A percentile compares a stretch with the other conserved stretches of the same genome.
Conservation (phyloP, 2,329 filamentous ascomycete genomes). For the Fusarium tuaranense region DNA sequence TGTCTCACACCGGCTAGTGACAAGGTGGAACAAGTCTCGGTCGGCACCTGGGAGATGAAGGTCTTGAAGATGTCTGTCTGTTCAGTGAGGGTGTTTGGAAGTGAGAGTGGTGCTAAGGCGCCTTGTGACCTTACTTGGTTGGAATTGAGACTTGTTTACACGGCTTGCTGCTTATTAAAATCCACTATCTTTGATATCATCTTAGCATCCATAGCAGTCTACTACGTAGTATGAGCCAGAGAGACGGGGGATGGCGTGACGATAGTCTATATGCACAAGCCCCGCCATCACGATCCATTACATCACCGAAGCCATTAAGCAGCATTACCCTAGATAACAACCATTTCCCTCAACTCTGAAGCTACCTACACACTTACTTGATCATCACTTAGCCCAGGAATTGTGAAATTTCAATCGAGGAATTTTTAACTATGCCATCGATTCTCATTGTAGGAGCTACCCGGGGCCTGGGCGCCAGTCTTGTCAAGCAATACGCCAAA, state of each 20-base stretch:
- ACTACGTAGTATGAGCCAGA: not conserved
- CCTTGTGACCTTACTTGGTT: not conserved
- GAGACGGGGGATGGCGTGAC: slow-evolving; percentile 16
- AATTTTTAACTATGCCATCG: slow-evolving; percentile 53
- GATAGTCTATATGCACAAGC: not conserved
- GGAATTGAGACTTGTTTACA: not conserved
- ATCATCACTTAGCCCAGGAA: not conserved
- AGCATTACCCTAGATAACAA: not conserved
- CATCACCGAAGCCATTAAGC: slow-evolving; percentile 27
- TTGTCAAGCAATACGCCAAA: slow-evolving; percentile 68
- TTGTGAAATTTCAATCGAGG: not conserved
- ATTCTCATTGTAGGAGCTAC: slow-evolving; percentile 76
- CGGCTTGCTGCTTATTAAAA: no score
- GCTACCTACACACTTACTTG: not conserved
- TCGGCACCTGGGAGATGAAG: not conserved
- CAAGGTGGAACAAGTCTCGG: slow-evolving; percentile 8
- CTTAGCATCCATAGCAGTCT: no score
- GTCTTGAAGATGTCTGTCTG: not conserved
- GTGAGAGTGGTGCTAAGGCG: not conserved
- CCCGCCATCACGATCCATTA: slow-evolving; percentile 33
- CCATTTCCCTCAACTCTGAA: slow-evolving; percentile 1
- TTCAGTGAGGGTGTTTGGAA: not conserved
- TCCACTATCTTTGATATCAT: no score
- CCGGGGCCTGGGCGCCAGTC: slow-evolving; percentile 73
- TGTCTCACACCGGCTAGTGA: not conserved